These are phyloP conservation scores for Houttuynia cordata DNA, from an alignment of 164 flowering plant genomes.

Conservation along the genomic window DNA sequence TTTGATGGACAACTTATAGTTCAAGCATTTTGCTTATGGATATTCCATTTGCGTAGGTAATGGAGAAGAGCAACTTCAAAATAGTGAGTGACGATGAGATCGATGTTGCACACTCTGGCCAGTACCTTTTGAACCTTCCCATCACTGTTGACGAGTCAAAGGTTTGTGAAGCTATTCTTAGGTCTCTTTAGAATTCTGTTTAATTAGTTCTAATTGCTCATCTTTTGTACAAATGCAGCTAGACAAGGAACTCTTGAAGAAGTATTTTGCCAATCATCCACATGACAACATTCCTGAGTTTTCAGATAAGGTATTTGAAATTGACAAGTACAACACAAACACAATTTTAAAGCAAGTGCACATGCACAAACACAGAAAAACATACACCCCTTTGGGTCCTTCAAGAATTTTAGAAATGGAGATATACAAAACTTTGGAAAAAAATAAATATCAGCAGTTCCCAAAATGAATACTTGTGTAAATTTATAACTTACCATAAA, in stretches of 20 bases:
- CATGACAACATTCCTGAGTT: conserved; percentile 64
- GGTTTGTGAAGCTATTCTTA: conserved; percentile 26
- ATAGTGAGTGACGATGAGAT: conserved; percentile 62
- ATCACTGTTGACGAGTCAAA: conserved; percentile 80
- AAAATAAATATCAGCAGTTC: no score
- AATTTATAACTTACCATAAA: no score
- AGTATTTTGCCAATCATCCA: conserved; percentile 58
- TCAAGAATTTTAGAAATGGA: no score
- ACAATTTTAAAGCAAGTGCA: no score
- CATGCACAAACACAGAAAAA: no score
- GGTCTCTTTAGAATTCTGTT: no score
- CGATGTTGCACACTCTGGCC: conserved; percentile 77
- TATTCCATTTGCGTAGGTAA: conserved; percentile 32
- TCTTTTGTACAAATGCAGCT: conserved; percentile 40
- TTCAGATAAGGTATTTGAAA: conserved; percentile 73
- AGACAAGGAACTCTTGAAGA: conserved; percentile 65
- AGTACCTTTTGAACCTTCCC: conserved; percentile 91
- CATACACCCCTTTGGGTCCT: no score
- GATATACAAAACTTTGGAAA: no score
- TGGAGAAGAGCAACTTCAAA: conserved; percentile 91
- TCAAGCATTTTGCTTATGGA: no score
- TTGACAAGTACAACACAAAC: background rate
- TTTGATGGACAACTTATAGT: background rate
- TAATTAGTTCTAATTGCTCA: background rate
- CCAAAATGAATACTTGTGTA: no score